These are phyloP conservation scores for Tolypocladium amazonense DNA, from an alignment of 2,329 filamentous ascomycete species.

Conservation along the genomic window DNA sequence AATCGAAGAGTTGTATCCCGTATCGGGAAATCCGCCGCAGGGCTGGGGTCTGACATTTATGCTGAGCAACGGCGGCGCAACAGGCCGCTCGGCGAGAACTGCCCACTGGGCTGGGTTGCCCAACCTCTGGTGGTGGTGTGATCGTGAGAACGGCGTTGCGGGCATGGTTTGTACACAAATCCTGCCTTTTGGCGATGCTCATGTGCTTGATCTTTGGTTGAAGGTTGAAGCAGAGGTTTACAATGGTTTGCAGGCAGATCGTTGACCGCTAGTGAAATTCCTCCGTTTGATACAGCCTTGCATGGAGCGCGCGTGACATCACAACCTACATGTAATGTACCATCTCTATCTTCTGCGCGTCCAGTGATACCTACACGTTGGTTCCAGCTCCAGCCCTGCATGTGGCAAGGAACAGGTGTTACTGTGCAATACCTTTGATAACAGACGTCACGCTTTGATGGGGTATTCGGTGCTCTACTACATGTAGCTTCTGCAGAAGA, in stretches of 20 bases:
- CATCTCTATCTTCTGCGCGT: too few species aligned
- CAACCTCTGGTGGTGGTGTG: conserved; percentile 54
- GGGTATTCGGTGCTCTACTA: too few species aligned
- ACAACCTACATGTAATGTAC: too few species aligned
- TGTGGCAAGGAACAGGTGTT: too few species aligned
- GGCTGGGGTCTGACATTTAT: conserved; percentile 55
- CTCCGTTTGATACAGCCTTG: background rate
- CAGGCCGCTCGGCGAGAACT: conserved; percentile 40
- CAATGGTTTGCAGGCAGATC: background rate
- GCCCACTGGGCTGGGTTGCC: conserved; percentile 48
- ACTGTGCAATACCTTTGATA: too few species aligned
- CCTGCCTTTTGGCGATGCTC: conserved; percentile 34
- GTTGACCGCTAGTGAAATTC: background rate
- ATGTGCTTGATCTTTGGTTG: conserved; percentile 29
- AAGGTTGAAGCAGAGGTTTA: conserved; percentile 28
- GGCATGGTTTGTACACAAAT: conserved; percentile 41
- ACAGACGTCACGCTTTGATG: too few species aligned
- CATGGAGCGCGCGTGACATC: background rate
- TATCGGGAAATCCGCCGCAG: conserved; percentile 37
- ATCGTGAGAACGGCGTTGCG: conserved; percentile 47
- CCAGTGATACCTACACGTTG: background rate
- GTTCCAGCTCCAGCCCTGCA: too few species aligned
- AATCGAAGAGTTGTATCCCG: conserved; percentile 38
- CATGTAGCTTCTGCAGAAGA: too few species aligned
- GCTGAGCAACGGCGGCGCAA: conserved; percentile 33